Evolutionary conservation across 1,284 basidiomycete genomes (phyloP), one percentile per base, ranked within the genome.

Genomic region (Takashimella koratensis): DNA sequence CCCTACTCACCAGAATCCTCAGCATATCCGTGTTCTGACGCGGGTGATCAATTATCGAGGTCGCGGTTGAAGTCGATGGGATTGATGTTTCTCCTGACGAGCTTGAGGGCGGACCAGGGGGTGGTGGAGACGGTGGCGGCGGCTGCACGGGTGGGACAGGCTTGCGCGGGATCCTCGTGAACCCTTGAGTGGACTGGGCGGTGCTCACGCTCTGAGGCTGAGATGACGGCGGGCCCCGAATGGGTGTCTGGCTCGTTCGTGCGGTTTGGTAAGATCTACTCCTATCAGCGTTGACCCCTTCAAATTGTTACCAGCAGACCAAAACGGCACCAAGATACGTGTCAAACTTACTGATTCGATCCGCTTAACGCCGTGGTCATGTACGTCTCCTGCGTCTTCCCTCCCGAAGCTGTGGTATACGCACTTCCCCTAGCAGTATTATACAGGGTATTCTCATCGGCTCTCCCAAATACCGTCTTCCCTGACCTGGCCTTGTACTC

Each of bases 171-270:
- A 53, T 57, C 45, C 52, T 58, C 3, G 49, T 51, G 13, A 62
- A 50, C 41, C 55, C 51, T 10, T 53, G 45, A 4, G 57, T 44
- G 3, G 66, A 60, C 12, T 62, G 60, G 3, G 65, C 65, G 2
- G 68, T 68, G 8, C 65, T 67, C 20, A 66, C 51, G 47, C 62
- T 61, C n/a, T 44, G 44, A 22, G 53, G 30, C 30, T 36, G 30
- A 36, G 30, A 36, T 36, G 30, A 8, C 8, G 30, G 30, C 16
- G 30, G 30, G 8, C 30, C 30, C 8, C 30, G 30, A 36, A 36
- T 36, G 10, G 30, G 30, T 36, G 10, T 49, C 8, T 51, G 60
- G 24, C 47, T 53, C 10, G 60, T 57, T 26, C 40, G 41, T 6
- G 60, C 56, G 8, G 63, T 64, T 20, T 48, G 36, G 42, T 57